A percentile compares a stretch with the other conserved stretches of the same genome.
Evolutionary conservation across 345 rosid species (phyloP).

Genomic region (Firmiana major): DNA sequence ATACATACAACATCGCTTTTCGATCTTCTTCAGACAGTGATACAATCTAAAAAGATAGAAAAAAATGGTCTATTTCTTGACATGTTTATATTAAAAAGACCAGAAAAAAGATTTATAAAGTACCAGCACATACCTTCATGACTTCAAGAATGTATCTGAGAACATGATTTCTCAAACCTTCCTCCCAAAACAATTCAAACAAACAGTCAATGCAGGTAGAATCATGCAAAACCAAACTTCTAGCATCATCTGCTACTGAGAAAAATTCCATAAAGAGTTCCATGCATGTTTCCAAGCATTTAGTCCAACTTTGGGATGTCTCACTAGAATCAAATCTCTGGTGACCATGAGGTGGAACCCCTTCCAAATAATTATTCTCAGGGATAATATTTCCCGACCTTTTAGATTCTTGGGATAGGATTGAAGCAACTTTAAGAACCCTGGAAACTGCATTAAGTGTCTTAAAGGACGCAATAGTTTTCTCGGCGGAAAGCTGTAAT

Average conservation of each 20-base stretch:
- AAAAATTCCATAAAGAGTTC: constrained; percentile 58
- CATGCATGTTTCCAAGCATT: constrained; percentile 62
- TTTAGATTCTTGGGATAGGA: constrained; percentile 63
- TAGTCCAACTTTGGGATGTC: constrained; percentile 43
- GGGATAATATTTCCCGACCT: constrained; percentile 29
- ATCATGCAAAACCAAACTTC: constrained; percentile 52
- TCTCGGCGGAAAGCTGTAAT: constrained; percentile 63
- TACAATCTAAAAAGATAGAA: constrained; percentile 38
- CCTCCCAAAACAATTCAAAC: constrained; percentile 93
- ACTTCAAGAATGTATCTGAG: constrained; percentile 64
- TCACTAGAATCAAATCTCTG: constrained; percentile 33
- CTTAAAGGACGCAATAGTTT: constrained; percentile 65
- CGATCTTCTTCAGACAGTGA: constrained; percentile 60
- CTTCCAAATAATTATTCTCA: constrained; percentile 26
- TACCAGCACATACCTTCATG: constrained; percentile 60
- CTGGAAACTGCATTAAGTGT: constrained; percentile 65
- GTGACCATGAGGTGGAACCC: constrained; percentile 25
- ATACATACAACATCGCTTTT: constrained; percentile 62
- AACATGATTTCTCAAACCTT: constrained; percentile 54
- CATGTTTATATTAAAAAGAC: constrained; percentile 6
- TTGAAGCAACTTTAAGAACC: constrained; percentile 69
- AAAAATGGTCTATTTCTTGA: neutral
- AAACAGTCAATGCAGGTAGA: constrained; percentile 63
- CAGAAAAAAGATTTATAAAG: neutral
- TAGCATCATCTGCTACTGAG: constrained; percentile 54